These are phyloP conservation scores for Phytophthora sp. DNA, from an alignment of 352 stramenopile species.

Conservation along the genomic window DNA sequence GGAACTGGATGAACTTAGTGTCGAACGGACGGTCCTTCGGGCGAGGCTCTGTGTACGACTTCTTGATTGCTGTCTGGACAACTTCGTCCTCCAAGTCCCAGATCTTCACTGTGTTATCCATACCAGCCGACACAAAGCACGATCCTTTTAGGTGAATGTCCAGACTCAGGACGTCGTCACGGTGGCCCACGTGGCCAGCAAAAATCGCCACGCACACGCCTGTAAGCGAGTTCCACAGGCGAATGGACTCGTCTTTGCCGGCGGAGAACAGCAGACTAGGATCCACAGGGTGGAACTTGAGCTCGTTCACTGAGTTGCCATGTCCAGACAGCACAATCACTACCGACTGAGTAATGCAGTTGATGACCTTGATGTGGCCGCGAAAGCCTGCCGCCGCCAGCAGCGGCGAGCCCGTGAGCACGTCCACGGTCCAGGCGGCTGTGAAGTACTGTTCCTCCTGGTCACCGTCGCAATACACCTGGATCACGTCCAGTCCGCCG, in stretches of 20 bases:
- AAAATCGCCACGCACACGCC: conserved; percentile 92
- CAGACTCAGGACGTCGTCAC: conserved; percentile 90
- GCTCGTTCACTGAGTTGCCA: conserved; percentile 92
- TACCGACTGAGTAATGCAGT: conserved; percentile 78
- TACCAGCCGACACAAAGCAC: conserved; percentile 89
- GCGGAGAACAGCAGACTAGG: conserved; percentile 91
- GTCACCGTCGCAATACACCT: conserved; percentile 84
- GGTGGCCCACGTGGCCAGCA: conserved; percentile 90
- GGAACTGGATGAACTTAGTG: conserved; percentile 90
- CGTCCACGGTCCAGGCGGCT: conserved; percentile 76
- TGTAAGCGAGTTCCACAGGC: conserved; percentile 93
- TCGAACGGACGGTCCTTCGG: conserved; percentile 71
- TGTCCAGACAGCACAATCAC: conserved; percentile 88
- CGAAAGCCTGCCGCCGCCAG: conserved; percentile 73
- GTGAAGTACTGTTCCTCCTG: conserved; percentile 83
- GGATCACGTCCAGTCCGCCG: conserved; percentile 74
- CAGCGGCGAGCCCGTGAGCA: conserved; percentile 71
- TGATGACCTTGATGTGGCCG: conserved; percentile 88
- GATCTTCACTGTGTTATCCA: conserved; percentile 96
- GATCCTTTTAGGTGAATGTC: conserved; percentile 89
- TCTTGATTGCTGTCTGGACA: conserved; percentile 75
- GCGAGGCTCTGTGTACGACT: conserved; percentile 76
- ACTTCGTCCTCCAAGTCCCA: conserved; percentile 88
- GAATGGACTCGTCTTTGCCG: conserved; percentile 92
- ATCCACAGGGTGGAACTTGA: conserved; percentile 91